Conservation (phyloP, 768 basidiomycete genomes). For the Calocybe cyanea region DNA sequence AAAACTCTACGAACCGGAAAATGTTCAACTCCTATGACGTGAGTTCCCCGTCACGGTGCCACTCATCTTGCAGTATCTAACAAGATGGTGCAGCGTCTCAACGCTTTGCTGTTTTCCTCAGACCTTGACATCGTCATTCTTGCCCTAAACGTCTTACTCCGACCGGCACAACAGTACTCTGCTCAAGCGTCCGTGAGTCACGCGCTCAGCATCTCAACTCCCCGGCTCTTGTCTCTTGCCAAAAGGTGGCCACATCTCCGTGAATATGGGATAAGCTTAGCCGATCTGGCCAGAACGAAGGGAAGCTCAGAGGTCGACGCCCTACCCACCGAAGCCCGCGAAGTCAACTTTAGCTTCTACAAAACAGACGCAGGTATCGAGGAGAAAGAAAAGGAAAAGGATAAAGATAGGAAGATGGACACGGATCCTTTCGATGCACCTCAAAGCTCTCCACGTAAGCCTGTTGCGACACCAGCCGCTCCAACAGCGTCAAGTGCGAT, state of each 20-base stretch:
- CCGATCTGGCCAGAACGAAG: constrained; percentile 63
- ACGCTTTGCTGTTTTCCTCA: constrained; percentile 80
- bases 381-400: constrained; percentile 42
- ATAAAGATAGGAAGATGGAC: constrained; percentile 46
- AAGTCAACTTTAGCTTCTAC: constrained; percentile 83
- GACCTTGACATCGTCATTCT: constrained; percentile 87
- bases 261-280: constrained; percentile 73
- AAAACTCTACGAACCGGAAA: constrained; percentile 97
- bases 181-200: constrained; percentile 81
- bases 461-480: constrained; percentile 23
- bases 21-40: constrained; percentile 97
- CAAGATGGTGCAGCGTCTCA: constrained; percentile 63
- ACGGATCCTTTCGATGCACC: constrained; percentile 38
- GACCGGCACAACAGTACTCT: constrained; percentile 94
- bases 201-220: constrained; percentile 75
- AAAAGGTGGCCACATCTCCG: constrained; percentile 82
- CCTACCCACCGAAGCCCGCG: constrained; percentile 69
- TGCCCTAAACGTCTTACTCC: constrained; percentile 80
- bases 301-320: constrained; percentile 50
- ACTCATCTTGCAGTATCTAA: constrained; percentile 8
- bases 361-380: constrained; percentile 43
- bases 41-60: constrained; percentile 31
- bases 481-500: constrained; percentile 46
- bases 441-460: constrained; percentile 48
- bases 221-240: constrained; percentile 77